A percentile compares a stretch with the other conserved stretches of the same genome.
phyloP scores from a whole-genome alignment of 371 early-diverging fungal species.

The Lichtheimia corymbifera region DNA sequence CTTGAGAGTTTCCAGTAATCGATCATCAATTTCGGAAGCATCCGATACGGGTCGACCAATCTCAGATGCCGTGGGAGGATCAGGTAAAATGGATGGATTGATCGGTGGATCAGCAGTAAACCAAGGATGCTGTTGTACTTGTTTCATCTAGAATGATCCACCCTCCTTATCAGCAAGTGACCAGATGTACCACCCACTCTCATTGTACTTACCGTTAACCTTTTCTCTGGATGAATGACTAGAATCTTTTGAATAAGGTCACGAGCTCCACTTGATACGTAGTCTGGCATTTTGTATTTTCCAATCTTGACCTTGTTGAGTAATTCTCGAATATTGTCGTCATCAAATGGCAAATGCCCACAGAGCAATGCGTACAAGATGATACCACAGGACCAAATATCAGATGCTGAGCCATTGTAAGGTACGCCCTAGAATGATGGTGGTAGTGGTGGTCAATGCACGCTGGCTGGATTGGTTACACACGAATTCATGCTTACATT shows the following conservation, averaged over 20 bases:
- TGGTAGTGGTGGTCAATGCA: neutral
- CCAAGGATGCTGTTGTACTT: constrained; percentile 48
- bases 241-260: constrained; percentile 56
- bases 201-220: constrained; percentile 39
- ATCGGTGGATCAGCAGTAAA: constrained; percentile 33
- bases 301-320: constrained; percentile 68
- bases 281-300: constrained; percentile 64
- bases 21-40: constrained; percentile 42
- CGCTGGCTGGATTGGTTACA: too few species aligned
- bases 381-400: constrained; percentile 94
- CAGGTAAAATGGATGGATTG: constrained; percentile 36
- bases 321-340: constrained; percentile 82
- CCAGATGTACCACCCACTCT: neutral
- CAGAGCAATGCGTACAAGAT: constrained; percentile 88
- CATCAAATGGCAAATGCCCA: constrained; percentile 93
- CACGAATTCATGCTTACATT: constrained; percentile 39
- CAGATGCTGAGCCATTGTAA: constrained; percentile 86
- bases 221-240: constrained; percentile 39
- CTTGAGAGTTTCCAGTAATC: constrained; percentile 45
- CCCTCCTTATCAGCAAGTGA: too few species aligned
- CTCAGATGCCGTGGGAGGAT: constrained; percentile 41
- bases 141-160: constrained; percentile 29
- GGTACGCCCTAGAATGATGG: constrained; percentile 56
- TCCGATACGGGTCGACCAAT: constrained; percentile 38
- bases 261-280: constrained; percentile 59